A percentile compares a stretch with the other conserved stretches of the same genome.
Evolutionary conservation across 176 grass and related monocot genomes (phyloP).

Genomic region (Eremochloa ophiuroides): DNA sequence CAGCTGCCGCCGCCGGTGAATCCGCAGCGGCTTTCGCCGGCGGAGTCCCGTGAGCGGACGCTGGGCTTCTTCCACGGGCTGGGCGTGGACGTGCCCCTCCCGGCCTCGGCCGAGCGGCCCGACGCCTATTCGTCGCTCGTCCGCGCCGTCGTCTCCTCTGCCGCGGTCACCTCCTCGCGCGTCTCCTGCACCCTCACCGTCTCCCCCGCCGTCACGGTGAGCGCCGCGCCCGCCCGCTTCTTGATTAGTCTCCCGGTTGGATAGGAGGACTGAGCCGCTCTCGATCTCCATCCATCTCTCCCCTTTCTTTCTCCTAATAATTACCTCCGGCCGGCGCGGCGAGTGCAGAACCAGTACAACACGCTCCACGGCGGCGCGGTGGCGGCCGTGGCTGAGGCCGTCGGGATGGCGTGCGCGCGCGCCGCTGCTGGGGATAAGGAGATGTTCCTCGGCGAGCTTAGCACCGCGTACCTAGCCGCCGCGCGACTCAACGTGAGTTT

Average conservation of each 20-base stretch:
- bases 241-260: not conserved
- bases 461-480: constrained; percentile 44
- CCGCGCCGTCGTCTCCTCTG: constrained; percentile 28
- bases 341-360: constrained; percentile 41
- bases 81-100: constrained; percentile 8
- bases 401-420: constrained; percentile 45
- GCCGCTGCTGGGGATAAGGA: constrained; percentile 36
- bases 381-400: constrained; percentile 41
- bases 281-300: not conserved
- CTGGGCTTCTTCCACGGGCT: not conserved
- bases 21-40: not conserved
- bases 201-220: constrained; percentile 18
- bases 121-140: constrained; percentile 34
- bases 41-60: constrained; percentile 8
- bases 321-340: not conserved
- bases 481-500: constrained; percentile 37
- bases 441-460: constrained; percentile 60
- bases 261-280: not conserved
- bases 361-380: constrained; percentile 60
- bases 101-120: constrained; percentile 19
- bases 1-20: not conserved
- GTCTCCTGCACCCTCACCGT: constrained; percentile 44
- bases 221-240: not conserved
- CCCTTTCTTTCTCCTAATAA: not conserved
- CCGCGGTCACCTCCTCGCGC: constrained; percentile 17